These are phyloP conservation scores for Ramaria sp. DNA, from an alignment of 768 basidiomycete species.

Conservation along the genomic window DNA sequence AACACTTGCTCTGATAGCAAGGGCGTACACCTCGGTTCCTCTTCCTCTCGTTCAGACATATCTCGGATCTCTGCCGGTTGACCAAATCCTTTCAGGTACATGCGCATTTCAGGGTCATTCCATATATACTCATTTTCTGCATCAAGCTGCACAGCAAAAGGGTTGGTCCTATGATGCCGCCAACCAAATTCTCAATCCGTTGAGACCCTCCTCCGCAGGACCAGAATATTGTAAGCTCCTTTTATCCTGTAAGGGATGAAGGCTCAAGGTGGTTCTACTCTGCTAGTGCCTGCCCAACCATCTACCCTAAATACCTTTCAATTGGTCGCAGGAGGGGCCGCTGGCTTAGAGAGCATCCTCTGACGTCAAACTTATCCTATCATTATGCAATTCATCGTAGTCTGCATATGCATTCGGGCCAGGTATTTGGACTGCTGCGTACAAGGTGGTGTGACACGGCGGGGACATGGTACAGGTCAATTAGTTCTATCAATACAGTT, in stretches of 20 bases:
- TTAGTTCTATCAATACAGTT: no score
- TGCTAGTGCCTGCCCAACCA: slow-evolving; percentile 18
- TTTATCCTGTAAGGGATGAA: background rate
- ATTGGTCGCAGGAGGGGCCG: slow-evolving; percentile 43
- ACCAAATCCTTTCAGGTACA: slow-evolving; percentile 24
- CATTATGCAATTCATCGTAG: no score
- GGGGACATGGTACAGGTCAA: no score
- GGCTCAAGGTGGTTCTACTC: background rate
- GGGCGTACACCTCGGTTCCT: slow-evolving; percentile 55
- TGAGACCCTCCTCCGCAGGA: slow-evolving; percentile 6
- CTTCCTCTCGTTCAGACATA: slow-evolving; percentile 43
- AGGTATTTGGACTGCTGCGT: no score
- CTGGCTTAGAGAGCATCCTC: slow-evolving; percentile 28
- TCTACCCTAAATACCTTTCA: slow-evolving; percentile 40
- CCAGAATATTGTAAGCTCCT: background rate
- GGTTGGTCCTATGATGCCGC: slow-evolving; percentile 44
- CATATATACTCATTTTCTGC: background rate
- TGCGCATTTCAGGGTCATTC: background rate
- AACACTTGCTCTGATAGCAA: slow-evolving; percentile 44
- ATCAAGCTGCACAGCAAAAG: slow-evolving; percentile 29
- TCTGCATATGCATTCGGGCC: no score
- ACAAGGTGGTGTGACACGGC: no score
- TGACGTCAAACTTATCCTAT: background rate
- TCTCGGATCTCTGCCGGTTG: slow-evolving; percentile 31
- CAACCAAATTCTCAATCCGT: slow-evolving; percentile 35